Evolutionary conservation across 163 green algal genomes (phyloP).

Genomic region (Scenedesmus sp.): DNA sequence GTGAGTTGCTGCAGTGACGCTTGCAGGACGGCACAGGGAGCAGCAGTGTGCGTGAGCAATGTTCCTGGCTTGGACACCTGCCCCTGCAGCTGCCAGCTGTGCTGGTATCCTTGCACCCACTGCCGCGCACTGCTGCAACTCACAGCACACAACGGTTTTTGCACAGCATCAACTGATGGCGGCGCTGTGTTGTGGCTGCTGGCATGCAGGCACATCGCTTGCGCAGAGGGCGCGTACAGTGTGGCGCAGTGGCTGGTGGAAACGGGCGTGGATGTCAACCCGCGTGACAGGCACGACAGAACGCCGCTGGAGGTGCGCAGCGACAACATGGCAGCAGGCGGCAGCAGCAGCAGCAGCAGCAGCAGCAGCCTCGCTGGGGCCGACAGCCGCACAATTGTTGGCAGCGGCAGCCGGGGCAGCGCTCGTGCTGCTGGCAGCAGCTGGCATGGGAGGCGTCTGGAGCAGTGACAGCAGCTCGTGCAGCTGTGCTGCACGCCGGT

Average conservation of each 20-base stretch:
- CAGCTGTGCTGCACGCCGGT: background rate
- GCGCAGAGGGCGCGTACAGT: constrained; percentile 84
- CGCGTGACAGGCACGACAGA: constrained; percentile 85
- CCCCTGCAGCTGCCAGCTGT: background rate
- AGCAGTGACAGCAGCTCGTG: background rate
- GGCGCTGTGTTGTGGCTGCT: background rate
- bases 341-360: constrained; percentile 8
- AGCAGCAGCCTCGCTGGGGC: background rate
- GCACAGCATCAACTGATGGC: background rate
- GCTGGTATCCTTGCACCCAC: background rate
- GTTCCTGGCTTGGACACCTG: background rate
- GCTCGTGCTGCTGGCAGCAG: background rate
- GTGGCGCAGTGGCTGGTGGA: constrained; percentile 89
- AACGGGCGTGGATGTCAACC: constrained; percentile 80
- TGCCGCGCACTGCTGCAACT: background rate
- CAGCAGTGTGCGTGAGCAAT: background rate
- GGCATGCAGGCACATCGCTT: constrained; percentile 83
- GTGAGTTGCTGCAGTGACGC: constrained; percentile 57
- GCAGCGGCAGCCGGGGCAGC: background rate
- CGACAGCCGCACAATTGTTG: background rate
- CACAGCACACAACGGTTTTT: background rate
- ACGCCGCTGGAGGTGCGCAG: constrained; percentile 88
- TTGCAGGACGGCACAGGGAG: background rate
- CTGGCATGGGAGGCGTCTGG: background rate
- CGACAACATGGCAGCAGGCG: background rate